phyloP scores from a whole-genome alignment of 2,329 filamentous ascomycete genomes.

The Paecilomyces formosus region DNA sequence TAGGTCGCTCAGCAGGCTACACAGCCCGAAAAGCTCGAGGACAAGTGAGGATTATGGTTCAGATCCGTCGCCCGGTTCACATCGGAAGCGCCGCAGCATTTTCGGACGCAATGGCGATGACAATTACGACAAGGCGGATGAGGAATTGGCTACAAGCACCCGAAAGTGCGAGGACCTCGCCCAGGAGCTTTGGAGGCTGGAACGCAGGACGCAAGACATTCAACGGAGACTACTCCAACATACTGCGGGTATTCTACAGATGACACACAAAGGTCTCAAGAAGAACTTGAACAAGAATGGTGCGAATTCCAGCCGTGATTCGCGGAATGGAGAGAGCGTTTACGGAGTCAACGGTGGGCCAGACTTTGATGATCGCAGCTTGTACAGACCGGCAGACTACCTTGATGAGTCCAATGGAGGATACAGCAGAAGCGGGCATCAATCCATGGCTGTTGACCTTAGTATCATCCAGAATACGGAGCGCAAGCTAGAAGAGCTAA shows the following conservation, averaged over 20 bases:
- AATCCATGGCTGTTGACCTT: slow-evolving; percentile 14
- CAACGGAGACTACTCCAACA: slow-evolving; percentile 76
- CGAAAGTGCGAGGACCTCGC: slow-evolving; percentile 81
- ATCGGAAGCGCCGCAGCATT: slow-evolving; percentile 46
- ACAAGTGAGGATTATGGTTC: slow-evolving; percentile 34
- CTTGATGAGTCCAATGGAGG: slow-evolving; percentile 43
- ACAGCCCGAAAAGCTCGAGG: slow-evolving; percentile 56
- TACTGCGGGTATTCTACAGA: slow-evolving; percentile 83
- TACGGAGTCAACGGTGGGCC: slow-evolving; percentile 55
- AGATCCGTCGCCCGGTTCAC: slow-evolving; percentile 38
- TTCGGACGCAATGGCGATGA: slow-evolving; percentile 37
- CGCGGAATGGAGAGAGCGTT: slow-evolving; percentile 69
- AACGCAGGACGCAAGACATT: slow-evolving; percentile 67
- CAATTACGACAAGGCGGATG: slow-evolving; percentile 52
- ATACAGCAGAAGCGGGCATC: slow-evolving; percentile 13
- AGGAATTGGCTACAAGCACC: slow-evolving; percentile 66
- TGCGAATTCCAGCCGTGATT: slow-evolving; percentile 27
- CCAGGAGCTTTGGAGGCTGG: slow-evolving; percentile 68
- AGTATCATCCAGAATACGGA: slow-evolving; percentile 56
- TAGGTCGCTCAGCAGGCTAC: slow-evolving; percentile 73
- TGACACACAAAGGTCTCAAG: slow-evolving; percentile 72
- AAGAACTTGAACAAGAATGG: slow-evolving; percentile 44
- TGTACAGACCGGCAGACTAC: slow-evolving; percentile 63
- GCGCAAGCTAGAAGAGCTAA: slow-evolving; percentile 59
- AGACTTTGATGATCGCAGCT: slow-evolving; percentile 69